Evolutionary conservation across 306 rosid genomes (phyloP), one percentile per base, ranked within the genome.

Genomic region (Neltuma alba): DNA sequence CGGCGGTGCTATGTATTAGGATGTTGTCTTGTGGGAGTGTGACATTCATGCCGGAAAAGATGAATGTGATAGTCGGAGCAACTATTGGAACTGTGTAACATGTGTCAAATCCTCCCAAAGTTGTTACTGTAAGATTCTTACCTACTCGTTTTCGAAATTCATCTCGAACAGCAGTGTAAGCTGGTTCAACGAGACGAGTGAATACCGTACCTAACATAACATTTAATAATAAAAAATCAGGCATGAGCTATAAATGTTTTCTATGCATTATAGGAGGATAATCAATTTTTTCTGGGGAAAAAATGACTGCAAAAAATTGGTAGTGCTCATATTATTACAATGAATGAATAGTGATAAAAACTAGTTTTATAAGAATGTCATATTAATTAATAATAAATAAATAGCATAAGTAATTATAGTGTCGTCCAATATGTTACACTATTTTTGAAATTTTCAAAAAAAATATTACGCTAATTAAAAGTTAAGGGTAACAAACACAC

Each of bases 61-160:
- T 60, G 57, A 96, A 89, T 3, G 98, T 93, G 38, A 96, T 82
- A 12, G 98, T 84, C 0, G 99, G 99, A 58, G 85, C 85, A 0
- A 86, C 79, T 6, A 96, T 88, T 13, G 99, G 96, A 11, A 78
- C 90, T 0, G 76, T 74, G 88, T 96, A 96, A 82, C 99, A 96
- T 1, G 99, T 96, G 82, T 96, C 99, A 25, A 96, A 96, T 9
- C 99, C 99, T 20, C 99, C 99, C 0, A 96, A 63, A 27, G 83
- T 6, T 28, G 97, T 83, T 73, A 91, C 91, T 0, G 86, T 68
- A 1, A 88, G 81, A 23, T 81, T 91, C 7, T 81, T 45, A 9
- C 85, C 90, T 0, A 90, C 90, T 76, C 99, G 72, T 16, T 90
- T 80, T 0, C 92, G 77, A 85, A 96, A 96, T 81, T 88, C 98